Base-by-base conservation (phyloP, 2,329 filamentous ascomycete species). In the Epicoccum nigrum region DNA sequence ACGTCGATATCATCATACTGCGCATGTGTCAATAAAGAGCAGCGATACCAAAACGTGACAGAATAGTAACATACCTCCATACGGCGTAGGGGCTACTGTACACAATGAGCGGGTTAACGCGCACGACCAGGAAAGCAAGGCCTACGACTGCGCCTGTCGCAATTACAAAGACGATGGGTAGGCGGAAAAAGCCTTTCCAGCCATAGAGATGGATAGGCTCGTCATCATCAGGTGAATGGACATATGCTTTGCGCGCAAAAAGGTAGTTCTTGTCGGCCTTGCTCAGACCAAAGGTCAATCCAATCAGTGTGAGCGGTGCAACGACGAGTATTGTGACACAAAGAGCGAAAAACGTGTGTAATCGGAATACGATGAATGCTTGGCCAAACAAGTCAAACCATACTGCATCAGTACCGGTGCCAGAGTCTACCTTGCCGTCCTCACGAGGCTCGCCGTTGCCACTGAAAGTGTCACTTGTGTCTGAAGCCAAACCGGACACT, bases 351-450 rank as follows among this genome's bases (percentile, higher is more conserved):
- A 97, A 81, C 7, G 90, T 92, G 56, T 89, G 84, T 31, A 97
- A 80, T 38, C 83, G 82, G 67, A 97, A 89, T 2, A 96, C 80
- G 13, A 88, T 89, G 71, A 97, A 92, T 1, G 80, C 80, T 47
- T 81, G 83, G 34, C 93, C 94, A 59, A 96, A 93, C 7, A 97
- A 75, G 68, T 97, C 94, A 67, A 97, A 97, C 91, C 92, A 99
- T 12, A 97, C 91, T 23, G 86, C 90, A 53, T 84, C 79, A 13
- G 82, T 85, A 4, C 86, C 85, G 28, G 76, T 79, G 8, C 89
- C 88, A 55, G 86, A 88, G 56, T 83, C 80, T 2, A 88, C 83
- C 62, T 86, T 86, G 46, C 81, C 83, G 42, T 79, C 77, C 46
- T 85, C 83, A 40, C 78, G 80, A 31, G 77, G 75, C 48, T 81